Evolutionary conservation across 805 yeast species (phyloP).

Genomic region (Schwanniomyces sp.): DNA sequence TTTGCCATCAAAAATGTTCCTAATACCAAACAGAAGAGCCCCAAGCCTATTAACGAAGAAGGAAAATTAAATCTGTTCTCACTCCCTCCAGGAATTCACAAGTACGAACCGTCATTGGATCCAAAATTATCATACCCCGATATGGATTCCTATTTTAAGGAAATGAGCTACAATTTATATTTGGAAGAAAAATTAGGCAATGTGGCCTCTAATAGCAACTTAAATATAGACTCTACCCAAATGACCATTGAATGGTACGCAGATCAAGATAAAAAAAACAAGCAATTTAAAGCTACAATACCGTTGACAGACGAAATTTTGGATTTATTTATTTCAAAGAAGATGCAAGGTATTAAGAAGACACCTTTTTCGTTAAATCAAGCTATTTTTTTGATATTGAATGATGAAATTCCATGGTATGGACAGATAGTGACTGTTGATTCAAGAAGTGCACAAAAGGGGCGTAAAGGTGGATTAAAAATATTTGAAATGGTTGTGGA

Average conservation of each 20-base stretch:
- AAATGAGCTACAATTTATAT: constrained; percentile 60
- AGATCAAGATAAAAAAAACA: constrained; percentile 42
- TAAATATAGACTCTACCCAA: constrained; percentile 39
- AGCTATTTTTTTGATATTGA: constrained; percentile 54
- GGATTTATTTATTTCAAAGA: constrained; percentile 49
- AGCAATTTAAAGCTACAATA: constrained; percentile 43
- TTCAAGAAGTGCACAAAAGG: constrained; percentile 16
- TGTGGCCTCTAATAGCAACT: constrained; percentile 38
- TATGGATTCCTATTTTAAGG: constrained; percentile 52
- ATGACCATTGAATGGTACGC: constrained; percentile 53
- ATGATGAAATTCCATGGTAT: constrained; percentile 57
- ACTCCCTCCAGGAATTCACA: constrained; percentile 27
- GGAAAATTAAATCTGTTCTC: not conserved
- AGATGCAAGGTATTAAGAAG: constrained; percentile 51
- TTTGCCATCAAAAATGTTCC: not conserved
- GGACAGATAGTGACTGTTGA: constrained; percentile 51
- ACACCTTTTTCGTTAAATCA: constrained; percentile 61
- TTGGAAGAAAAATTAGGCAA: constrained; percentile 53
- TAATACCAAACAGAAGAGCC: not conserved
- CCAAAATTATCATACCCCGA: constrained; percentile 51
- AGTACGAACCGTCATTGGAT: constrained; percentile 30
- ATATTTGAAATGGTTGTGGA: constrained; percentile 47
- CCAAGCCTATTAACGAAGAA: not conserved
- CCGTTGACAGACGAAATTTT: constrained; percentile 49
- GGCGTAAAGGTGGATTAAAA: constrained; percentile 22